phyloP scores from a whole-genome alignment of 148 eudicot species.

The Vaccinium macrocarpon region DNA sequence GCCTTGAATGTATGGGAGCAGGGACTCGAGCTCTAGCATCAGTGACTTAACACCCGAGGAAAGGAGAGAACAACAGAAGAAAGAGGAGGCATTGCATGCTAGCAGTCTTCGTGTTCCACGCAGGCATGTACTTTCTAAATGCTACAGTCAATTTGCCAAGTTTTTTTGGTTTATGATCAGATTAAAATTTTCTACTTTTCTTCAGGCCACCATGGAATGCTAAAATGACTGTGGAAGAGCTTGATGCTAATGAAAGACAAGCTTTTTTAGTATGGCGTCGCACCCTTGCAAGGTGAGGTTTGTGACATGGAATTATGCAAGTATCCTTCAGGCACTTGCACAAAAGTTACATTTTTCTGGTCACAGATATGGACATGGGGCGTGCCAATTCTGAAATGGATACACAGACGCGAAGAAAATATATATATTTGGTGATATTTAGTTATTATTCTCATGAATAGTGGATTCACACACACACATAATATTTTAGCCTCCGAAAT shows the following conservation, averaged over 20 bases:
- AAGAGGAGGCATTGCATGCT: slow-evolving; percentile 82
- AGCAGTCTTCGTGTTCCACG: slow-evolving; percentile 94
- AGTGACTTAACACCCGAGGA: slow-evolving; percentile 57
- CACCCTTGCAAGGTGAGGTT: slow-evolving; percentile 77
- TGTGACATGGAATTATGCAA: not conserved
- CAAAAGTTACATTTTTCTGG: not conserved
- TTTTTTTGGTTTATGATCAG: not conserved
- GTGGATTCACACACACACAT: not conserved
- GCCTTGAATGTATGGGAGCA: slow-evolving; percentile 26
- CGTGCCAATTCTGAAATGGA: not conserved
- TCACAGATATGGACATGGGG: not conserved
- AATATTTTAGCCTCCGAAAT: not conserved
- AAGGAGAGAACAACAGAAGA: slow-evolving; percentile 61
- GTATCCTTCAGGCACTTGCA: not conserved
- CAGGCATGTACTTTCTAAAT: slow-evolving; percentile 40
- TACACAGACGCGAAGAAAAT: not conserved
- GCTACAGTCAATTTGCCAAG: not conserved
- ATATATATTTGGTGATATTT: not conserved
- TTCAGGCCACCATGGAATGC: slow-evolving; percentile 89
- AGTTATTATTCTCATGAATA: not conserved
- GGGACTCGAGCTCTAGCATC: slow-evolving; percentile 65
- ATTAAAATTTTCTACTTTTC: slow-evolving; percentile 15
- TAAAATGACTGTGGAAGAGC: slow-evolving; percentile 84
- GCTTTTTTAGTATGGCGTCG: slow-evolving; percentile 89
- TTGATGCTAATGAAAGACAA: slow-evolving; percentile 73